Evolutionary conservation across 208 protist genomes (phyloP).

Genomic region (Acanthamoeba divionensis): DNA sequence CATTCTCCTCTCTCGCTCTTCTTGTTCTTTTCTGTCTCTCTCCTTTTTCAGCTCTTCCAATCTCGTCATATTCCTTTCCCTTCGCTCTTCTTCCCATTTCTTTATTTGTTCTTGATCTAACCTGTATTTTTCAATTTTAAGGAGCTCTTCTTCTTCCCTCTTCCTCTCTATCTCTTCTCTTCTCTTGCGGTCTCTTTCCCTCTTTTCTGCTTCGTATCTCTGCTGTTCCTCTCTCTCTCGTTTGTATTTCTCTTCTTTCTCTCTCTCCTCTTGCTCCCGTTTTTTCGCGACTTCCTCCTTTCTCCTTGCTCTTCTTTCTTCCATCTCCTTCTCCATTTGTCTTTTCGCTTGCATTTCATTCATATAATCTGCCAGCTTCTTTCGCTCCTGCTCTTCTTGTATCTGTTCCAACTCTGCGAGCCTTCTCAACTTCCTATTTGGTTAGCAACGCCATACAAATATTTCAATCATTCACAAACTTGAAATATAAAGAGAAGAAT

Average conservation of each 20-base stretch:
- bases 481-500: no score
- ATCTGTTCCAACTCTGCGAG: not conserved
- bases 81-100: not conserved
- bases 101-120: not conserved
- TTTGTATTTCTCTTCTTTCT: constrained; percentile 15
- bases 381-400: not conserved
- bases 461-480: no score
- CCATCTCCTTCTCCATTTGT: not conserved
- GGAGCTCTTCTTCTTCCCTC: not conserved
- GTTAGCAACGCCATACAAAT: no score
- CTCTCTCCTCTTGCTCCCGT: constrained; percentile 15
- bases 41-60: not conserved
- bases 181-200: not conserved
- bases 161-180: not conserved
- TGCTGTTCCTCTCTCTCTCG: not conserved
- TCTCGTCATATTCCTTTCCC: not conserved
- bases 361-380: not conserved
- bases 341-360: constrained; percentile 9
- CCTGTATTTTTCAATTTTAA: not conserved
- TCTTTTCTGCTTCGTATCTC: not conserved
- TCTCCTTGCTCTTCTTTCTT: not conserved
- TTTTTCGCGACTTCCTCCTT: not conserved
- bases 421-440: not conserved
- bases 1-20: not conserved
- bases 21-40: not conserved